Evolutionary conservation across 2,329 filamentous ascomycete genomes (phyloP), one percentile per base, ranked within the genome.

Genomic region (Myriosclerotinia scirpicola): DNA sequence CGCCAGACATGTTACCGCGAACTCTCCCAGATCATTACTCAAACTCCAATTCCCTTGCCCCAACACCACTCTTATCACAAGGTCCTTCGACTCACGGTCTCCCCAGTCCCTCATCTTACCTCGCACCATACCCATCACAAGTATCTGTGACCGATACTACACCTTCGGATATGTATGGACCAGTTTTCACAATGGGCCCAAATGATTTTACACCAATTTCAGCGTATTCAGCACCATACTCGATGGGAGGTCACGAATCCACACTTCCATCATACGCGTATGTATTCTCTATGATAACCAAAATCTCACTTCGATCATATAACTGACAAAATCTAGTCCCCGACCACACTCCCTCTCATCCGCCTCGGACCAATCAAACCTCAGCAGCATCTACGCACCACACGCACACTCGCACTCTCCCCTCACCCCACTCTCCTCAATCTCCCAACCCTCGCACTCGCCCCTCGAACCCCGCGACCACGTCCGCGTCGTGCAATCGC

Each of bases 401-500:
- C 73, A 72, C 64, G 67, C 72, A 58, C 64, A 60, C 38, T 34
- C 64, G 7, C 54, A 53, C 26, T 54, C 54, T 3, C 64, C 58
- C 8, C 42, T 46, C 8, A 54, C 64, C 12, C 55, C 48, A 3
- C 55, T 60, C n/a, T 60, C 58, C 50, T 22, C 55, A n/a, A 50
- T 40, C 26, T 54, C 54, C 7, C 64, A 61, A 15, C 40, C 55
- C 8, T 44, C 61, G 40, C 61, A 52, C 3, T 42, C 64, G 46
- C 64, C 64, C 8, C 54, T 65, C 46, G 65, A 67, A 3, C 53
- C 46, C 20, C 61, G 38, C 36, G 79, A 79, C 58, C 78, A 87
- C 71, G 87, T 91, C 50, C 84, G 90, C 67, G 86, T 93, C 20
- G 83, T 93, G 22, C 89, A 90, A 77, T 88, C 87, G 72, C 85